Percentiles rank a stretch among this genome's conserved stretches.
Conservation (phyloP, 2,329 filamentous ascomycete species). For the Blumeriella jaapii region DNA sequence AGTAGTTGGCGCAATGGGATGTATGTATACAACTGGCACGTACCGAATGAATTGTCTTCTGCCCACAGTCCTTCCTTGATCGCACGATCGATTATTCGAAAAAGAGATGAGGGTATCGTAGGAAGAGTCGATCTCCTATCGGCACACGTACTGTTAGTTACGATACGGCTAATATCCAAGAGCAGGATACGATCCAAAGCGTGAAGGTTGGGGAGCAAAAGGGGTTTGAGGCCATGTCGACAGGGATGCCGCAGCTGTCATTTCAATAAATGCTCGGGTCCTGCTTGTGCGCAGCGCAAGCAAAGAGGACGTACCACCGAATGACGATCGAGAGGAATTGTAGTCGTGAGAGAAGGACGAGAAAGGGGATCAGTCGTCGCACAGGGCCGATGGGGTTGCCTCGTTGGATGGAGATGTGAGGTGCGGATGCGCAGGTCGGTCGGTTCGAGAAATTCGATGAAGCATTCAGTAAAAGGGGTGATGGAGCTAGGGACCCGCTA, state of each 20-base stretch:
- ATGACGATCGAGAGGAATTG: constrained; percentile 7
- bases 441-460: constrained; percentile 11
- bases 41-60: constrained; percentile 18
- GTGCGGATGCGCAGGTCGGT: constrained; percentile 4
- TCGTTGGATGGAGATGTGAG: constrained; percentile 1
- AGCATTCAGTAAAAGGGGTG: constrained; percentile 3
- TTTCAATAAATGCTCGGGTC: constrained; percentile 6
- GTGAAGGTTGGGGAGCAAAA: constrained; percentile 16
- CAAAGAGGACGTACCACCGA: constrained; percentile 9
- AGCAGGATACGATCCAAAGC: constrained; percentile 15
- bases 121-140: constrained; percentile 11
- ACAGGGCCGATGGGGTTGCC: constrained; percentile 3
- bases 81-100: constrained; percentile 12
- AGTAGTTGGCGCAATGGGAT: constrained; percentile 17
- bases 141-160: constrained; percentile 18
- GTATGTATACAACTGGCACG: constrained; percentile 19
- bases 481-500: constrained; percentile 5
- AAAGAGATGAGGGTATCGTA: constrained; percentile 3
- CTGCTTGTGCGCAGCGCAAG: not conserved
- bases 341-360: constrained; percentile 3
- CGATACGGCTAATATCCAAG: constrained; percentile 7
- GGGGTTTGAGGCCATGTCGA: constrained; percentile 17
- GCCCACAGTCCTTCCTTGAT: constrained; percentile 6
- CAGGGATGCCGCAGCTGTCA: constrained; percentile 22
- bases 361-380: not conserved